These are phyloP conservation scores for Pyricularia sp. DNA, from an alignment of 2,329 filamentous ascomycete species.

Conservation along the genomic window DNA sequence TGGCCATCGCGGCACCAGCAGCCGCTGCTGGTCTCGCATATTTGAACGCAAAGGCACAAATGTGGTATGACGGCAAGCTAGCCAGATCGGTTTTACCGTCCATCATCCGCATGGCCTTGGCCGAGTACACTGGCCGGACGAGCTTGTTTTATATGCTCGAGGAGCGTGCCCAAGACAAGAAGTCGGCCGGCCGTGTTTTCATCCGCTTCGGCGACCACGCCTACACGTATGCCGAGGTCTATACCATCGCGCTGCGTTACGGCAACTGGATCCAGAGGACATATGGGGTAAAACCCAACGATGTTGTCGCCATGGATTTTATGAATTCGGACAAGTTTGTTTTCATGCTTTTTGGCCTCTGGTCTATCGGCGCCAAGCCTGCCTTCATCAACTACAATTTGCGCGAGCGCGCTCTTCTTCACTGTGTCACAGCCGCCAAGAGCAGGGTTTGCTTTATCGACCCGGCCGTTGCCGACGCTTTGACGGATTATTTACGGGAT, in stretches of 20 bases:
- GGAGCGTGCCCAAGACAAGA: slow-evolving; percentile 42
- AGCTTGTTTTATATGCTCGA: slow-evolving; percentile 73
- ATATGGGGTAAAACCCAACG: slow-evolving; percentile 54
- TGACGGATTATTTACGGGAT: slow-evolving; percentile 47
- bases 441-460: slow-evolving; percentile 64
- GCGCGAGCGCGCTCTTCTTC: slow-evolving; percentile 57
- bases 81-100: slow-evolving; percentile 44
- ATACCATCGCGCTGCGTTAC: slow-evolving; percentile 61
- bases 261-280: slow-evolving; percentile 63
- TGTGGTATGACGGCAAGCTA: slow-evolving; percentile 57
- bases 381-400: slow-evolving; percentile 89
- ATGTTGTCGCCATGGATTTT: slow-evolving; percentile 74
- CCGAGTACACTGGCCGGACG: slow-evolving; percentile 48
- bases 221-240: slow-evolving; percentile 69
- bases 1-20: slow-evolving; percentile 48
- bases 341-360: slow-evolving; percentile 68
- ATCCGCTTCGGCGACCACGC: slow-evolving; percentile 58
- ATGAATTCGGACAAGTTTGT: slow-evolving; percentile 74
- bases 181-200: slow-evolving; percentile 44
- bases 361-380: slow-evolving; percentile 73
- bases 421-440: slow-evolving; percentile 63
- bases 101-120: slow-evolving; percentile 29
- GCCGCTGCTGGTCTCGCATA: slow-evolving; percentile 64
- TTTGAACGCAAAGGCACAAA: slow-evolving; percentile 59
- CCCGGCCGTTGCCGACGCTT: slow-evolving; percentile 40